These are phyloP conservation scores for Aspergillus calidoustus DNA, from an alignment of 2,329 filamentous ascomycete genomes.

Conservation along the genomic window DNA sequence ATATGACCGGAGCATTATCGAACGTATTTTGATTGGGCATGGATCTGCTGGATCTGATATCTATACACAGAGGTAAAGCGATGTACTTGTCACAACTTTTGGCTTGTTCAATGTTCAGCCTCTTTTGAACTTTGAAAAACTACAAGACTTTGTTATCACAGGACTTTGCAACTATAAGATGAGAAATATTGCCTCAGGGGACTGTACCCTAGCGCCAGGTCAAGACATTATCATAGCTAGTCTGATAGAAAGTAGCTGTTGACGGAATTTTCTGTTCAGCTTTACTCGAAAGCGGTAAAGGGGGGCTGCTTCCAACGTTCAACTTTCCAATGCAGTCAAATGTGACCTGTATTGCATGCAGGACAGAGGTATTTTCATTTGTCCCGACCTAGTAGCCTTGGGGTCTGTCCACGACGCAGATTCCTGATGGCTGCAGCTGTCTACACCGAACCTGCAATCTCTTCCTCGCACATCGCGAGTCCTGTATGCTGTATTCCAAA, in stretches of 20 bases:
- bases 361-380: neutral
- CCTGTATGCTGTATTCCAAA: constrained; percentile 13
- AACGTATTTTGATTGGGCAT: constrained; percentile 2
- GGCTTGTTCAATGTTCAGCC: neutral
- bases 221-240: neutral
- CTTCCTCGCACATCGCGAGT: neutral
- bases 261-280: too few species aligned
- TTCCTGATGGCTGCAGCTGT: neutral
- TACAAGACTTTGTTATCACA: neutral
- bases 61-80: neutral
- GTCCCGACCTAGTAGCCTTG: too few species aligned
- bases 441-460: neutral
- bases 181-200: too few species aligned
- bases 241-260: neutral
- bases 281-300: neutral
- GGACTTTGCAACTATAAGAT: too few species aligned
- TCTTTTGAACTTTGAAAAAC: neutral
- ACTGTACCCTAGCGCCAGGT: neutral
- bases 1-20: neutral
- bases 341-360: constrained; percentile 12
- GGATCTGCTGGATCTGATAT: constrained; percentile 11
- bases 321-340: neutral
- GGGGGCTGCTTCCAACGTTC: neutral
- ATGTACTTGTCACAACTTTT: neutral
- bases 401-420: neutral